Percentiles rank a stretch among this genome's conserved stretches.
Evolutionary conservation across 2,329 filamentous ascomycete genomes (phyloP).

Genomic region (Ceratocystis papillata): DNA sequence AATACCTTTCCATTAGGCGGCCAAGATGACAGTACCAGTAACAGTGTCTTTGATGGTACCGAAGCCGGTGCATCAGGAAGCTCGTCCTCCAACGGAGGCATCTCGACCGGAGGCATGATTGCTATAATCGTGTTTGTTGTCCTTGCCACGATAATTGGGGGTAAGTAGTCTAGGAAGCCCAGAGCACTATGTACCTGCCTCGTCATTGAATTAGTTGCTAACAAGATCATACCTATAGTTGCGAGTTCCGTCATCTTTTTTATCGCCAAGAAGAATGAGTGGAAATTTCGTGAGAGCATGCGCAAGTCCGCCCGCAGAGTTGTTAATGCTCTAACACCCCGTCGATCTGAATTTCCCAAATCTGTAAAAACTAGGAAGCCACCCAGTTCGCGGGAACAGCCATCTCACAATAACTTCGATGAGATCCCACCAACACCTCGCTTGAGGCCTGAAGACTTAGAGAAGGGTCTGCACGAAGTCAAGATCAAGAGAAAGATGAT

Average conservation of each 20-base stretch:
- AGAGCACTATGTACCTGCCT: no score
- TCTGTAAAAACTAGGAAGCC: slow-evolving; percentile 40
- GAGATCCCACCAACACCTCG: slow-evolving; percentile 51
- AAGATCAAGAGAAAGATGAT: slow-evolving; percentile 29
- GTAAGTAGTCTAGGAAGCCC: slow-evolving; percentile 37
- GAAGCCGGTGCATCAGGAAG: slow-evolving; percentile 56
- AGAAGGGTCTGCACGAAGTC: slow-evolving; percentile 42
- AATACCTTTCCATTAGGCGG: slow-evolving; percentile 38
- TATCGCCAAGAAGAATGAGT: slow-evolving; percentile 73
- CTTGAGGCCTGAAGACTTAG: slow-evolving; percentile 45
- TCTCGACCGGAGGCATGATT: slow-evolving; percentile 59
- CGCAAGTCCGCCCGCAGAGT: slow-evolving; percentile 56
- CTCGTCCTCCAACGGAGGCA: slow-evolving; percentile 46
- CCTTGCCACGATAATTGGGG: slow-evolving; percentile 54
- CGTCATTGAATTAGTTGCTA: background rate
- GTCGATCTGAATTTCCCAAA: slow-evolving; percentile 49
- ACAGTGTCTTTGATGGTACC: slow-evolving; percentile 36
- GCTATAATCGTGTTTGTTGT: slow-evolving; percentile 66
- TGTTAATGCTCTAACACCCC: slow-evolving; percentile 50
- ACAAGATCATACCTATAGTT: slow-evolving; percentile 37
- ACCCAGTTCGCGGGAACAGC: slow-evolving; percentile 14
- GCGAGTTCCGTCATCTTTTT: slow-evolving; percentile 60
- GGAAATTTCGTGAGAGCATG: slow-evolving; percentile 64
- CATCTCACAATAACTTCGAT: slow-evolving; percentile 39
- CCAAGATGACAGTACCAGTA: slow-evolving; percentile 25